phyloP scores from a whole-genome alignment of 1,139 yeast species.

The Saccharomyces hybrid region DNA sequence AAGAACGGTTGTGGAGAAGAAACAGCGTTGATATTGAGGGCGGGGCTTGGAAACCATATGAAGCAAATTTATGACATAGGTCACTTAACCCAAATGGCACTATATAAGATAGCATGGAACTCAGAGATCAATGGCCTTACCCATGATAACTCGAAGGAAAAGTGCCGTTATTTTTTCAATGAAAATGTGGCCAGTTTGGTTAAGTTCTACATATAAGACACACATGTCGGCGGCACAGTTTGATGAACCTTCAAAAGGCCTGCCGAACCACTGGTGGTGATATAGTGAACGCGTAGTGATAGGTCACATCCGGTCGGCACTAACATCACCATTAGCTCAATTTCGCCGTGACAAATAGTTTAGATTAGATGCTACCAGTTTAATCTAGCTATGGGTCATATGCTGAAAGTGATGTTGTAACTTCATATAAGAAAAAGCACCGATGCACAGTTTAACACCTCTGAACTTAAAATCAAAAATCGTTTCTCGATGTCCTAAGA shows the following conservation, averaged over 20 bases:
- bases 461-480: not conserved
- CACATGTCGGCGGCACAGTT: slow-evolving; percentile 6
- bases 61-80: not conserved
- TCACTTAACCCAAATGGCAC: not conserved
- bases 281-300: not conserved
- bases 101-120: not conserved
- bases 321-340: not conserved
- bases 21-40: not conserved
- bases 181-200: slow-evolving; percentile 8
- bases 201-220: slow-evolving; percentile 5
- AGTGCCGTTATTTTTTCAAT: not conserved
- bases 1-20: not conserved
- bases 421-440: not conserved
- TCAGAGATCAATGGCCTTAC: not conserved
- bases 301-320: not conserved
- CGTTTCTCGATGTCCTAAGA: not conserved
- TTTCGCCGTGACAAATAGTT: not conserved
- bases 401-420: not conserved
- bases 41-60: not conserved
- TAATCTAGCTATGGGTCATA: not conserved
- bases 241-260: slow-evolving; percentile 4
- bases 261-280: not conserved
- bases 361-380: not conserved
- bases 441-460: not conserved
- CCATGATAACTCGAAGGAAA: not conserved